phyloP scores from a whole-genome alignment of 192 early-diverging fungal species.

The Helicostylum pulchrum region DNA sequence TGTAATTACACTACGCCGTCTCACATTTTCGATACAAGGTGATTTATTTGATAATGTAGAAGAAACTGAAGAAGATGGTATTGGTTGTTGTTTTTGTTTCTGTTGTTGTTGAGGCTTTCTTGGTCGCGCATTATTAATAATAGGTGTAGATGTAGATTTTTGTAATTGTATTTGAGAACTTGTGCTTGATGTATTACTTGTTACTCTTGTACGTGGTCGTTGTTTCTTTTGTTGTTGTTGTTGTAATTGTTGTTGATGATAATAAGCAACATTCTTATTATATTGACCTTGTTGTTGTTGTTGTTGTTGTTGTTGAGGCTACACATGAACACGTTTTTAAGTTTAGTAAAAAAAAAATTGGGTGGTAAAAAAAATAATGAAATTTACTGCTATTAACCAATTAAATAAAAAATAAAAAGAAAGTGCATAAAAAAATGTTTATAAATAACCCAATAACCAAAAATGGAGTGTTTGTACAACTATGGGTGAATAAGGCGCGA shows the following conservation, averaged over 20 bases:
- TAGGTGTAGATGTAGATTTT: constrained; percentile 3
- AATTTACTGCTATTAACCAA: not conserved
- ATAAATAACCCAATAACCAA: constrained; percentile 23
- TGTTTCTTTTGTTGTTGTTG: constrained; percentile 4
- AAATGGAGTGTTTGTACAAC: constrained; percentile 7
- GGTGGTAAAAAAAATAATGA: not conserved
- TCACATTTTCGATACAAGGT: not conserved
- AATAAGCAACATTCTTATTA: not conserved
- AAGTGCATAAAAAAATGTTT: constrained; percentile 17
- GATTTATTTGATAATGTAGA: not conserved
- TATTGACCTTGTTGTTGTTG: not conserved
- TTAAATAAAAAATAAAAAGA: constrained; percentile 3
- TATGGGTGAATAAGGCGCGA: not conserved
- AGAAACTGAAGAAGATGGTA: not conserved
- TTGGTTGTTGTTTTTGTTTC: not conserved
- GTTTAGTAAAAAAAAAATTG: constrained; percentile 3
- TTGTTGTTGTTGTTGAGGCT: constrained; percentile 1
- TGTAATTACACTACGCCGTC: not conserved
- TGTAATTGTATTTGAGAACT: not conserved
- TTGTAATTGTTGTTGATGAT: not conserved
- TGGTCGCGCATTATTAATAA: constrained; percentile 7
- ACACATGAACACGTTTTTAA: constrained; percentile 11
- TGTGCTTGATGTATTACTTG: not conserved
- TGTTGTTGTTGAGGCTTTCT: constrained; percentile 4
- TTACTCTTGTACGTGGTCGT: not conserved